Evolutionary conservation across 176 grass and related monocot species (phyloP).

Genomic region (Eragrostis nindensis): DNA sequence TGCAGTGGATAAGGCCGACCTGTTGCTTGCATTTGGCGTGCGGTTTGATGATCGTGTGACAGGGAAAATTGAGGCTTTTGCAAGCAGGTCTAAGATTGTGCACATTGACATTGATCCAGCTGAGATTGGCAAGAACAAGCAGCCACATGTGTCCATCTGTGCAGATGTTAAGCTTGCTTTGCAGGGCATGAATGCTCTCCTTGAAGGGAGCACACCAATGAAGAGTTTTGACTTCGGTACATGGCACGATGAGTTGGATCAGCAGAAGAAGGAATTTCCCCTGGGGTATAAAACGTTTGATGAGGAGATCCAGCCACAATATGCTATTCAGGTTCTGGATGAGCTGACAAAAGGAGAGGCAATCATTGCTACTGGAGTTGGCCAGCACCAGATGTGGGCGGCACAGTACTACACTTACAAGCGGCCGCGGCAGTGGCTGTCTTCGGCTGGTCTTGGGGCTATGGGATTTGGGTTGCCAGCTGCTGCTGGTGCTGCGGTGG

Average conservation of each 20-base stretch:
- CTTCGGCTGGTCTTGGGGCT: conserved; percentile 69
- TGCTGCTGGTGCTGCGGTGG: conserved; percentile 82
- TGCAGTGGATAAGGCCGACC: conserved; percentile 86
- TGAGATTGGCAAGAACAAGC: conserved; percentile 99
- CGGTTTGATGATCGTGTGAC: conserved; percentile 96
- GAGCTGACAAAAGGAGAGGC: conserved; percentile 80
- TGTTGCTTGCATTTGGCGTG: conserved; percentile 94
- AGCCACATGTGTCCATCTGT: conserved; percentile 93
- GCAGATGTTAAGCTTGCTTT: conserved; percentile 78
- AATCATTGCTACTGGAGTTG: conserved; percentile 86
- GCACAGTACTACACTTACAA: conserved; percentile 88
- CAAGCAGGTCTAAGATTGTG: conserved; percentile 93
- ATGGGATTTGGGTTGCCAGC: conserved; percentile 94
- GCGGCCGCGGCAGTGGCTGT: conserved; percentile 71
- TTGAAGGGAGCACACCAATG: conserved; percentile 44
- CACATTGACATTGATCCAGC: conserved; percentile 98
- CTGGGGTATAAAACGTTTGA: conserved; percentile 74
- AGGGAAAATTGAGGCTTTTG: conserved; percentile 96
- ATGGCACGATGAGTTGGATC: conserved; percentile 73
- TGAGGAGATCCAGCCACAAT: conserved; percentile 73
- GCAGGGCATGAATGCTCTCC: conserved; percentile 70
- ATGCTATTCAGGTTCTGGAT: conserved; percentile 84
- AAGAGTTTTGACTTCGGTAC: conserved; percentile 52
- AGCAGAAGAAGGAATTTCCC: conserved; percentile 79
- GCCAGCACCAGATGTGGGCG: conserved; percentile 96